Conservation (phyloP, 202 grass and related monocot species). For the Panicum hallii region DNA sequence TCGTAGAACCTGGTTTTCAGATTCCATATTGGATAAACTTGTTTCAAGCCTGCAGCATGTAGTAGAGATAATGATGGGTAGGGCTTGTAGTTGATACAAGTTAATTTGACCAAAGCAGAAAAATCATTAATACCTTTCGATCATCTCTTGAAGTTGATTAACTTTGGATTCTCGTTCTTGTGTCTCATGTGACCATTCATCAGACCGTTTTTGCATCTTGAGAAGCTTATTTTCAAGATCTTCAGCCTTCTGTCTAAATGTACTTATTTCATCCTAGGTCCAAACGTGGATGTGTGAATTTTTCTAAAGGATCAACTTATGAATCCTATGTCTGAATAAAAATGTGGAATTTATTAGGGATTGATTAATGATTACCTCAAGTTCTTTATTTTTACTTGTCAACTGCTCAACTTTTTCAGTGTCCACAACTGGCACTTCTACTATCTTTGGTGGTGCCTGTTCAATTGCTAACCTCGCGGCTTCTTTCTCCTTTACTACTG, state of each 20-base stretch:
- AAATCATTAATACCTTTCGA: slow-evolving; percentile 65
- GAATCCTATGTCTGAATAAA: slow-evolving; percentile 31
- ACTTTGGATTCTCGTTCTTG: slow-evolving; percentile 69
- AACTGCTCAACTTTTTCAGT: slow-evolving; percentile 73
- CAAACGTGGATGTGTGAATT: slow-evolving; percentile 36
- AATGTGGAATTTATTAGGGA: slow-evolving; percentile 29
- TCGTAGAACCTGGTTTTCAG: slow-evolving; percentile 86
- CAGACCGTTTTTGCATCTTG: slow-evolving; percentile 65
- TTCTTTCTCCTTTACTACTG: slow-evolving; percentile 78
- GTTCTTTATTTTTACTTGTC: slow-evolving; percentile 70
- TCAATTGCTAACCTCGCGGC: slow-evolving; percentile 79
- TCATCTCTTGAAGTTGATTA: slow-evolving; percentile 70
- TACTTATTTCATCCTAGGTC: slow-evolving; percentile 63
- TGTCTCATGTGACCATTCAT: slow-evolving; percentile 59
- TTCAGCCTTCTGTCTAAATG: slow-evolving; percentile 72
- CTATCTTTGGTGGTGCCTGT: slow-evolving; percentile 77
- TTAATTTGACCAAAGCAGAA: slow-evolving; percentile 16
- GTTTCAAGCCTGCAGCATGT: slow-evolving; percentile 71
- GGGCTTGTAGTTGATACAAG: slow-evolving; percentile 7
- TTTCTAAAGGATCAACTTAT: slow-evolving; percentile 21
- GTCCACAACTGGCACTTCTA: slow-evolving; percentile 78
- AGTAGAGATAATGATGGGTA: slow-evolving; percentile 26
- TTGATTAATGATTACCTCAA: slow-evolving; percentile 71
- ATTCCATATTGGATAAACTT: slow-evolving; percentile 81
- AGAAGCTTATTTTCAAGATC: slow-evolving; percentile 74